These are phyloP conservation scores for Ilyonectria robusta DNA, from an alignment of 2,329 filamentous ascomycete species.

Conservation along the genomic window DNA sequence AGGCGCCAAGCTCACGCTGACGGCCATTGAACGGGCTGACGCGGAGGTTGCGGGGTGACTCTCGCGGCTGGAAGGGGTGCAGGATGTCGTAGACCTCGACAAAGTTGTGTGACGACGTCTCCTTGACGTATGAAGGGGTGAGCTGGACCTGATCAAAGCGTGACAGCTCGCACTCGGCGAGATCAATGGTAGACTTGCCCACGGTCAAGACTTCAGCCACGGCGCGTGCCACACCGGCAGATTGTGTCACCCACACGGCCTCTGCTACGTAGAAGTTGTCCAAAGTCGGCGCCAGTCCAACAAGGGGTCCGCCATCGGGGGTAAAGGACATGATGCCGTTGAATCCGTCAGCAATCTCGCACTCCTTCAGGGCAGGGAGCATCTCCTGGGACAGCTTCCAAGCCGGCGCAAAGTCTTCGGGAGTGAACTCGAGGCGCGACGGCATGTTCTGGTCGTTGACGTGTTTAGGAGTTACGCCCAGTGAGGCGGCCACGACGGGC, in stretches of 20 bases:
- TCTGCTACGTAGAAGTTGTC: conserved; percentile 76
- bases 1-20: conserved; percentile 69
- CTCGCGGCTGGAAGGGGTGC: conserved; percentile 71
- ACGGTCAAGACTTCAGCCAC: conserved; percentile 71
- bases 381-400: conserved; percentile 71
- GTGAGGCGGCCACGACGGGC: conserved; percentile 68
- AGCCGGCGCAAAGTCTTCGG: conserved; percentile 71
- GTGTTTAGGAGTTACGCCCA: conserved; percentile 67
- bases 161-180: conserved; percentile 71
- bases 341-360: conserved; percentile 71
- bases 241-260: conserved; percentile 78
- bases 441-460: conserved; percentile 75
- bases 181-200: conserved; percentile 68
- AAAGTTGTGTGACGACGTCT: conserved; percentile 74
- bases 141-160: conserved; percentile 75
- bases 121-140: conserved; percentile 66
- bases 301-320: conserved; percentile 72
- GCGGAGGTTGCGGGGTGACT: conserved; percentile 71
- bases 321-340: conserved; percentile 78
- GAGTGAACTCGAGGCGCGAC: conserved; percentile 72
- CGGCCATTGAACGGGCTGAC: conserved; percentile 70
- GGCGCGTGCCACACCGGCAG: conserved; percentile 73
- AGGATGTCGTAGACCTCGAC: conserved; percentile 76
- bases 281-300: conserved; percentile 70
- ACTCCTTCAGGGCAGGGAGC: conserved; percentile 65